Evolutionary conservation across 2,329 filamentous ascomycete genomes (phyloP).

Genomic region (Aspergillus nomiae): DNA sequence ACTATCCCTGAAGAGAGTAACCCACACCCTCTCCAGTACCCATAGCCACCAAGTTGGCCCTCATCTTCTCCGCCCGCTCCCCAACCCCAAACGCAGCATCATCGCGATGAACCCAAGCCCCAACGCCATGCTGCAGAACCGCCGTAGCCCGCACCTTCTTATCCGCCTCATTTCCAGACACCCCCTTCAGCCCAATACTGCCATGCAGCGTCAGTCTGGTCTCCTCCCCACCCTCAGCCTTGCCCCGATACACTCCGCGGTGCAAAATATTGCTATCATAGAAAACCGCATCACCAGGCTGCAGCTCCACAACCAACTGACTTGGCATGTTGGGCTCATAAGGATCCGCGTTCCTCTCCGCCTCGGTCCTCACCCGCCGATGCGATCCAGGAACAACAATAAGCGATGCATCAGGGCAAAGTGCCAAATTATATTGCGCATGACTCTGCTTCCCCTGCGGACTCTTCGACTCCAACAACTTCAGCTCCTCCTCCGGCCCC

Average conservation of each 20-base stretch:
- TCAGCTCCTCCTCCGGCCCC: conserved; percentile 66
- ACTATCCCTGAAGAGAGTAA: conserved; percentile 45
- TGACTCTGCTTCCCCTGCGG: conserved; percentile 59
- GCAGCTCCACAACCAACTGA: conserved; percentile 66
- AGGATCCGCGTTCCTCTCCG: conserved; percentile 68
- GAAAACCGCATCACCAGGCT: conserved; percentile 78
- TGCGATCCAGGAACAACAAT: conserved; percentile 80
- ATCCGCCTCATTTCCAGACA: conserved; percentile 24
- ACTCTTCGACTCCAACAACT: conserved; percentile 56
- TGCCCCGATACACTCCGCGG: conserved; percentile 45
- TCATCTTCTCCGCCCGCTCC: conserved; percentile 46
- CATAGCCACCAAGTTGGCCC: conserved; percentile 48
- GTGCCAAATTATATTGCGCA: conserved; percentile 84
- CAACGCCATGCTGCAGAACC: conserved; percentile 50
- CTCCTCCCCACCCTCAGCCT: conserved; percentile 38
- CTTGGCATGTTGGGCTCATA: conserved; percentile 63
- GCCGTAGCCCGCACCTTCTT: conserved; percentile 45
- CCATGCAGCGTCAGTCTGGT: conserved; percentile 47
- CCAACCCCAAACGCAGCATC: conserved; percentile 43
- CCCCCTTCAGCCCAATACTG: conserved; percentile 42
- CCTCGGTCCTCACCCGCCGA: conserved; percentile 66
- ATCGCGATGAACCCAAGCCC: conserved; percentile 45
- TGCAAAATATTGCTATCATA: conserved; percentile 86
- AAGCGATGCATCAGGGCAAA: conserved; percentile 73
- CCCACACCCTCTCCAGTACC: conserved; percentile 48